phyloP scores from a whole-genome alignment of 306 rosid species.

The Inga laurina region DNA sequence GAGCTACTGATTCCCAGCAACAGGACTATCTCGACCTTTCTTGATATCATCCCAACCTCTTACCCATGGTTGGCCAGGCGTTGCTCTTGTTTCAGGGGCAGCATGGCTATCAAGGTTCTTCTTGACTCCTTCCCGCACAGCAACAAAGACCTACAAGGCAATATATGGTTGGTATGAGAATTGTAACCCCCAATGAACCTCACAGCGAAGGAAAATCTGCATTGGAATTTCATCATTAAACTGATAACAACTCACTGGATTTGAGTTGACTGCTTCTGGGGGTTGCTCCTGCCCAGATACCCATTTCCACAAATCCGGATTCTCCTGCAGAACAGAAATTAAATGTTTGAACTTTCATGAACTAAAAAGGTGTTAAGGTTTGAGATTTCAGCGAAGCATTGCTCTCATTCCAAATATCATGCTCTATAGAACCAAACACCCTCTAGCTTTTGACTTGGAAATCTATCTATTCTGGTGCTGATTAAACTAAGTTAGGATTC shows the following conservation, averaged over 20 bases:
- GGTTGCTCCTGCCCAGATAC: constrained; percentile 84
- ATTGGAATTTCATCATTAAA: constrained; percentile 9
- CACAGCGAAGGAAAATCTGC: constrained; percentile 14
- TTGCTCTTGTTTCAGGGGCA: constrained; percentile 75
- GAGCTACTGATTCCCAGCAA: constrained; percentile 75
- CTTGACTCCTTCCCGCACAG: constrained; percentile 51
- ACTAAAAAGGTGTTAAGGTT: background rate
- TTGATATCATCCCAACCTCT: constrained; percentile 96
- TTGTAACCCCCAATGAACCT: background rate
- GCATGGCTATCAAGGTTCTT: constrained; percentile 67
- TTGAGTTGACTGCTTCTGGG: constrained; percentile 58
- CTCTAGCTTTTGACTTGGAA: background rate
- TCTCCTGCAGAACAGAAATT: constrained; percentile 59
- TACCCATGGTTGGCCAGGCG: constrained; percentile 84
- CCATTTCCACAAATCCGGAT: constrained; percentile 96
- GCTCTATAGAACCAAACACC: background rate
- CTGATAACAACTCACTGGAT: constrained; percentile 66
- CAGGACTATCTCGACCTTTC: constrained; percentile 62
- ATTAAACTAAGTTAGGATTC: background rate
- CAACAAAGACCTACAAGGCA: constrained; percentile 69
- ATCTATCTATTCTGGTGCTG: background rate
- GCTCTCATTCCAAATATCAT: constrained; percentile 1
- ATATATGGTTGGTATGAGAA: constrained; percentile 31
- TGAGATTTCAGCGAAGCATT: constrained; percentile 5
- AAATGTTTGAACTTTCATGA: background rate